These are phyloP conservation scores for Solanum chacoense DNA, from an alignment of 305 asterid species.

Conservation along the genomic window DNA sequence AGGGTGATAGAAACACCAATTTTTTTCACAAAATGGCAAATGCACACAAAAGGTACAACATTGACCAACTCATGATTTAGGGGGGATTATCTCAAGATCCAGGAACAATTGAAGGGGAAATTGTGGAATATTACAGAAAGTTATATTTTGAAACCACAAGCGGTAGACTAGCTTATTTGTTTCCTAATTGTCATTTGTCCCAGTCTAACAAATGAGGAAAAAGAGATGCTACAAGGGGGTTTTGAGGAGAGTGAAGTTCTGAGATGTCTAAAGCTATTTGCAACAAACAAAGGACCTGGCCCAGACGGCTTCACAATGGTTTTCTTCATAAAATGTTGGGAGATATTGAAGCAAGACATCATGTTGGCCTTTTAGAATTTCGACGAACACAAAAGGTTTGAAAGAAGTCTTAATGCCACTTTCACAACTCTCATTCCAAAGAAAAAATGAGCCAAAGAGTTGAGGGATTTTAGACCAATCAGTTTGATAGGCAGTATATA, in stretches of 20 bases:
- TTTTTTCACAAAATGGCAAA: neutral
- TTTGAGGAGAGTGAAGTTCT: neutral
- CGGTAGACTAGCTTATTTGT: neutral
- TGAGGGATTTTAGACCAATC: neutral
- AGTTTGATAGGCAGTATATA: neutral
- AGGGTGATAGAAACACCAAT: neutral
- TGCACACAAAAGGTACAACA: neutral
- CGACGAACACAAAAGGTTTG: neutral
- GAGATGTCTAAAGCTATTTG: neutral
- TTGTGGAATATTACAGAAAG: neutral
- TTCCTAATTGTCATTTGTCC: neutral
- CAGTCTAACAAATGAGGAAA: neutral
- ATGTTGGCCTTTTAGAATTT: neutral
- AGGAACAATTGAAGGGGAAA: neutral
- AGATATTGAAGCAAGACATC: neutral
- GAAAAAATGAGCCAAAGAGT: neutral
- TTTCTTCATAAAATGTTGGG: neutral
- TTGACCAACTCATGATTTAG: neutral
- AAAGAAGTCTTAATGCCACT: neutral
- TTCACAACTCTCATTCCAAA: neutral
- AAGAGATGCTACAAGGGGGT: neutral
- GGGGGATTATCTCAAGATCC: neutral
- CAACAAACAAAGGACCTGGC: neutral
- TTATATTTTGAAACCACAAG: neutral
- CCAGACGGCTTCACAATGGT: neutral